Evolutionary conservation across 108 stramenopile species (phyloP).

Genomic region (Pinguiococcus pyrenoidosus): DNA sequence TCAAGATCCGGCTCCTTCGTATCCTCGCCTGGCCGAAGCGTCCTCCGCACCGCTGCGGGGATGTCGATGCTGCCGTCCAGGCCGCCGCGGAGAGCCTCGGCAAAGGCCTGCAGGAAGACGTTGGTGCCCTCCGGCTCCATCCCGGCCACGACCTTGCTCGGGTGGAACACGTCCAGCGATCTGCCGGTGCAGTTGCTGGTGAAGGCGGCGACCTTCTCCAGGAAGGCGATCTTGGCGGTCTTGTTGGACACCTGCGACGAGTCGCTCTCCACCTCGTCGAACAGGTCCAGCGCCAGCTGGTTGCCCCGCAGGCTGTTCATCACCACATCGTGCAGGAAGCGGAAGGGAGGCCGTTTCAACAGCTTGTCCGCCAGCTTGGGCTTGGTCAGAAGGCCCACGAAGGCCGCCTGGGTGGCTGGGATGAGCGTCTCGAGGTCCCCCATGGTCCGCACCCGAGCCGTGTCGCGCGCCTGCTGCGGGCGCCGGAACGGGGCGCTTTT

Average conservation of each 20-base stretch:
- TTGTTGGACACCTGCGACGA: slow-evolving; percentile 35
- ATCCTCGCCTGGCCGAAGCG: slow-evolving; percentile 8
- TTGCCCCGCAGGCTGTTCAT: slow-evolving; percentile 7
- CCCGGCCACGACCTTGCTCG: slow-evolving; percentile 55
- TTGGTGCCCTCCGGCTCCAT: slow-evolving; percentile 57
- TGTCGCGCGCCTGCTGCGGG: too few relatives aligned
- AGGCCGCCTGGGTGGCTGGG: too few relatives aligned
- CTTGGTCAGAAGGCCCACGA: slow-evolving; percentile 41
- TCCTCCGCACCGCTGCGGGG: slow-evolving; percentile 5
- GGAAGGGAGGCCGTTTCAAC: slow-evolving; percentile 59
- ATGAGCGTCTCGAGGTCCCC: too few relatives aligned
- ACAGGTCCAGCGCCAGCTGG: slow-evolving; percentile 3
- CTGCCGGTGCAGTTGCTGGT: slow-evolving; percentile 31
- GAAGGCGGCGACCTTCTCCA: slow-evolving; percentile 43
- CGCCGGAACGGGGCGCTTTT: too few relatives aligned
- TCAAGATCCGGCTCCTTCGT: slow-evolving; percentile 13
- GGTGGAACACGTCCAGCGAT: slow-evolving; percentile 37
- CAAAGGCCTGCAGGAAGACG: slow-evolving; percentile 44
- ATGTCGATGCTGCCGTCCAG: too few relatives aligned
- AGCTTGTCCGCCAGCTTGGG: slow-evolving; percentile 63
- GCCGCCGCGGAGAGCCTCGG: too few relatives aligned
- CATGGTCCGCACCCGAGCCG: too few relatives aligned
- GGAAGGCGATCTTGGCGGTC: slow-evolving; percentile 40
- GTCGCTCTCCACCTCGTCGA: slow-evolving; percentile 1
- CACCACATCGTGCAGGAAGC: slow-evolving; percentile 21